Evolutionary conservation across 2,329 filamentous ascomycete species (phyloP), one percentile per base, ranked within the genome.

Genomic region (Bipolaris cookei): DNA sequence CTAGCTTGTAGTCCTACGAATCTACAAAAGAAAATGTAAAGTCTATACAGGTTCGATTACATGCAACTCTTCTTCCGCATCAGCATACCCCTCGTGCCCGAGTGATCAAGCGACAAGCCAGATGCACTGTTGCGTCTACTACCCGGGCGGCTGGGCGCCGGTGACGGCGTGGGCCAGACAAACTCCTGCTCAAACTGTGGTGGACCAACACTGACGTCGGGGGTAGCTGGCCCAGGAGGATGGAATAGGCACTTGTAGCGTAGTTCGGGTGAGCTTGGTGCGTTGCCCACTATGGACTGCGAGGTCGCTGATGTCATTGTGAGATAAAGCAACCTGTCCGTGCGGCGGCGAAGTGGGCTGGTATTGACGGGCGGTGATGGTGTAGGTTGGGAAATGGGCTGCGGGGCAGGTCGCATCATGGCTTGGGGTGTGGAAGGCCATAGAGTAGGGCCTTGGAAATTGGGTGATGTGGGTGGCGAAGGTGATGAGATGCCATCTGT

Each of bases 191-290:
- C 46, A 10, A 46, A 35, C 20, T 50, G 20, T 18, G 37, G 54
- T 38, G 57, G 58, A 21, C 39, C 64, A 13, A 56, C 50, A 45
- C 45, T 57, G 8, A 59, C 56, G 56, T 68, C 65, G 4, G 62
- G 60, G 3, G 60, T 61, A 11, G 63, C 59, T 1, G 62, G 61
- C 1, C 58, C 58, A 2, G 67, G 58, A 1, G 69, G 65, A 30
- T 80, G 78, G 55, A 80, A 80, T 0, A 80, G 62, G 4, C 69
- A 69, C 64, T 79, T 79, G 57, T 80, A 81, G 4, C 71, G 70
- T 1, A 71, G 56, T 52, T 79, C 78, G 1, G 78, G 76, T 1
- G 73, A 73, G 59, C 76, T 79, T 0, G 76, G 74, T 8, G 48
- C 35, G 2, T 52, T 55, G 5, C 37, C 39, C 1, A 28, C 35